Evolutionary conservation across 2,329 filamentous ascomycete species (phyloP).

Genomic region (Aspergillus ochraceoroseus): DNA sequence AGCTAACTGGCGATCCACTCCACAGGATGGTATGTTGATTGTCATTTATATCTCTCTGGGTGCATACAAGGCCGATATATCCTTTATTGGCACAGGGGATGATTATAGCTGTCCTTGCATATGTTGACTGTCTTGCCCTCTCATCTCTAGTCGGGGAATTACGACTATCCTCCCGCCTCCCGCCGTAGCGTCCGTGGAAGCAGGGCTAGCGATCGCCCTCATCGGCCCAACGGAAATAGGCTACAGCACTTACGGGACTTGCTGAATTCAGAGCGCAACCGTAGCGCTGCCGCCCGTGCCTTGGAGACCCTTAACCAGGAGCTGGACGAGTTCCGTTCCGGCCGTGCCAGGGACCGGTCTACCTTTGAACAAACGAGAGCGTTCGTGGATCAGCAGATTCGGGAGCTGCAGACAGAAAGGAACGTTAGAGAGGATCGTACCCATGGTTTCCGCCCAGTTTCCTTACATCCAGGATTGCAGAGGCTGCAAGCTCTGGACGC

Average conservation of each 20-base stretch:
- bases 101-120: conserved; percentile 6
- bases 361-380: conserved; percentile 27
- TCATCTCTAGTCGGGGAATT: conserved; percentile 39
- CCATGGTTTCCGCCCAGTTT: conserved; percentile 15
- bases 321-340: conserved; percentile 30
- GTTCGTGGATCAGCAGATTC: conserved; percentile 26
- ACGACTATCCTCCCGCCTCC: conserved; percentile 42
- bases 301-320: conserved; percentile 41
- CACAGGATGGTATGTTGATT: conserved; percentile 21
- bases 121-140: conserved; percentile 21
- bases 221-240: conserved; percentile 24
- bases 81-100: neutral
- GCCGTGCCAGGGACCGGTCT: conserved; percentile 24
- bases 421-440: conserved; percentile 14
- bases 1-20: conserved; percentile 8
- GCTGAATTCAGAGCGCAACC: conserved; percentile 36
- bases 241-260: conserved; percentile 39
- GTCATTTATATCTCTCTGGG: neutral
- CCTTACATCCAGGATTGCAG: conserved; percentile 15
- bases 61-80: neutral
- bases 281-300: conserved; percentile 30
- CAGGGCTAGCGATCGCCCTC: conserved; percentile 24
- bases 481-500: conserved; percentile 15
- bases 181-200: conserved; percentile 26
- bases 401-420: conserved; percentile 20